phyloP scores from a whole-genome alignment of 108 stramenopile genomes.

The Skeletonema menzelii region DNA sequence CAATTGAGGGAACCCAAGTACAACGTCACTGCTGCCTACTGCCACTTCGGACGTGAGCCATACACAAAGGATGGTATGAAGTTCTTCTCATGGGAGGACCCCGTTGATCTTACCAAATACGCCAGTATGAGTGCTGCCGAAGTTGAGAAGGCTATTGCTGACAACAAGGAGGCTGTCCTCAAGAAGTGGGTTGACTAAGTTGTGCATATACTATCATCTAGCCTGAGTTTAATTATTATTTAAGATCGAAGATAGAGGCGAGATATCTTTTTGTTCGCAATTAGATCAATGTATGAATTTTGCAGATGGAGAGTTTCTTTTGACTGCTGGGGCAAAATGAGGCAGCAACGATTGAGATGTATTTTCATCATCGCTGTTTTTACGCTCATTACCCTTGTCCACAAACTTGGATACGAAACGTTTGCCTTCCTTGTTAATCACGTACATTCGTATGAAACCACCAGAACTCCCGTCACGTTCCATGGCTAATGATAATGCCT shows the following conservation, averaged over 20 bases:
- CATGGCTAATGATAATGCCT: constrained; percentile 68
- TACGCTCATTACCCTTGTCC: neutral
- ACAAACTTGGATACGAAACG: constrained; percentile 14
- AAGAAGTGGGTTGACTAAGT: constrained; percentile 84
- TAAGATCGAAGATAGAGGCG: neutral
- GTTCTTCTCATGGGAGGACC: constrained; percentile 96
- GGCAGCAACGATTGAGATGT: neutral
- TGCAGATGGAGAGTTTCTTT: neutral
- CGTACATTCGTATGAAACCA: constrained; percentile 64
- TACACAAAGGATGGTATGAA: constrained; percentile 73
- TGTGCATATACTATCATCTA: neutral
- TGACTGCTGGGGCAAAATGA: neutral
- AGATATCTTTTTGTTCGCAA: neutral
- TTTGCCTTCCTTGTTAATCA: constrained; percentile 46
- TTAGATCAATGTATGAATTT: neutral
- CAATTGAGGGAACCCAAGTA: constrained; percentile 89
- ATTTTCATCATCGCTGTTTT: neutral
- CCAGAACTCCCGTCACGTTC: constrained; percentile 83
- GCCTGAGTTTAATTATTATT: neutral
- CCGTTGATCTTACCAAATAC: constrained; percentile 81
- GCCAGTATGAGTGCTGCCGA: constrained; percentile 54
- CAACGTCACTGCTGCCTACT: constrained; percentile 95
- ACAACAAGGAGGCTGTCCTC: constrained; percentile 72
- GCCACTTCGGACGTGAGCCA: constrained; percentile 92
- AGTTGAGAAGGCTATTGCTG: constrained; percentile 53